Base-by-base conservation (phyloP, 2,329 filamentous ascomycete genomes). In the Beauveria sp. region DNA sequence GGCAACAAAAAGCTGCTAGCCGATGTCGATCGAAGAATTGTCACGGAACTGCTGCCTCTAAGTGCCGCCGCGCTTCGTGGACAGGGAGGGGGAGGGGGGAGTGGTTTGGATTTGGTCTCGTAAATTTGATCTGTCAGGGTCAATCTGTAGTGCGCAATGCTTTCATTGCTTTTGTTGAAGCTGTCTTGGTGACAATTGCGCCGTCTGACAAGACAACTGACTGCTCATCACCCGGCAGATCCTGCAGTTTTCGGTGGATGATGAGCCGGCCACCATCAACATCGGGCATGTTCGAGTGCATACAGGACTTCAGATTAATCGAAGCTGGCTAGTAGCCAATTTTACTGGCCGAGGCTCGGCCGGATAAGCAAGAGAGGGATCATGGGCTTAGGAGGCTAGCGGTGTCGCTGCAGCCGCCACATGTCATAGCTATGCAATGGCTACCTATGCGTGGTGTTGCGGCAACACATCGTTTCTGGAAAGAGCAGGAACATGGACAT, bases 71-170 rank as follows among this genome's bases (percentile, higher is more conserved):
- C 10, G 44, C 44, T 41, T 8, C 18, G 30, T 28, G 55, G 43
- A 47, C 18, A 34, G 16, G 5, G 34, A 14, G 34, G 34, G 22
- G 43, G 30, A 12, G 18, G 30, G 46, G 41, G 7, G 9, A n/a
- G 40, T 43, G 16, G 16, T 40, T 26, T 14, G 54, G 54, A 41
- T 40, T 14, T 40, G 48, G 59, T 48, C 47, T 57, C 54, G 60
- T 61, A 61, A 61, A 61, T 57, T 53, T 53, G 60, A 61, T 34
- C 60, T 57, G 8, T n/a, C 47, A 57, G 47, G 60, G 30, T 61
- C 60, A 52, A n/a, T 47, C 8, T 61, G 60, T 61, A 61, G 60
- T 61, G 26, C 40, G 57, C 44, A 28, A 61, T 53, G 54, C 47
- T 61, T 54, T 55, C 52, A n/a, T 52, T 44, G 60, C 46, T 30